These are phyloP conservation scores for Aspergillus unguis DNA, from an alignment of 2,329 filamentous ascomycete genomes.

Conservation along the genomic window DNA sequence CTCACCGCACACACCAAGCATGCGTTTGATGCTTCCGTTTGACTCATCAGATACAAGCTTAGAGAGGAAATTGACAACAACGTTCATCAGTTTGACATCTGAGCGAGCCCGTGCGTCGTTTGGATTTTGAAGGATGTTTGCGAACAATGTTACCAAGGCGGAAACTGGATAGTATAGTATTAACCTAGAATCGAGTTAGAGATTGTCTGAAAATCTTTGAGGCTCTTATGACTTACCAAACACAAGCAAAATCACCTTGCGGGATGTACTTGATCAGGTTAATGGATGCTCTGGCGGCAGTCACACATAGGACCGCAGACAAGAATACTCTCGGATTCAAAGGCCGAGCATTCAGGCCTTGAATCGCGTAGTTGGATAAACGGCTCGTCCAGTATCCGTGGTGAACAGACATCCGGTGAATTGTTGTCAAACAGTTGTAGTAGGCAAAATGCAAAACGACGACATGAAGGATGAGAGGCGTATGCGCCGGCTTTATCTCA, in stretches of 20 bases:
- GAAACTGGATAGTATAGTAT: conserved; percentile 97
- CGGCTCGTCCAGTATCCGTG: conserved; percentile 98
- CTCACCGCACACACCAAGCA: conserved; percentile 91
- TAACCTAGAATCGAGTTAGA: conserved; percentile 52
- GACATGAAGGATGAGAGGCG: conserved; percentile 88
- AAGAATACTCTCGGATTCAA: conserved; percentile 93
- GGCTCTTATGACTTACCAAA: conserved; percentile 67
- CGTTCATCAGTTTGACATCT: conserved; percentile 85
- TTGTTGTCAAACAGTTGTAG: conserved; percentile 96
- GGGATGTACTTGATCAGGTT: conserved; percentile 94
- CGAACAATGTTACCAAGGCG: conserved; percentile 88
- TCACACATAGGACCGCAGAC: conserved; percentile 87
- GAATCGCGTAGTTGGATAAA: conserved; percentile 89
- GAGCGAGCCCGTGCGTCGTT: conserved; percentile 82
- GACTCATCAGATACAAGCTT: conserved; percentile 86
- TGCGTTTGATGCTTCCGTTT: conserved; percentile 85
- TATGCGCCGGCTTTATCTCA: conserved; percentile 89
- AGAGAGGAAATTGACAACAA: conserved; percentile 87
- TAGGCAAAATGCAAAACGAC: conserved; percentile 95
- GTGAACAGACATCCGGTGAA: conserved; percentile 97
- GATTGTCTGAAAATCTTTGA: conserved; percentile 16
- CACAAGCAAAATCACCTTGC: conserved; percentile 88
- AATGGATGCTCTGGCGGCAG: conserved; percentile 87
- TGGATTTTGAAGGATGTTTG: conserved; percentile 94
- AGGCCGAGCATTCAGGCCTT: conserved; percentile 84